Evolutionary conservation across 2,329 filamentous ascomycete genomes (phyloP).

Genomic region (Phyllosticta ampelicida): DNA sequence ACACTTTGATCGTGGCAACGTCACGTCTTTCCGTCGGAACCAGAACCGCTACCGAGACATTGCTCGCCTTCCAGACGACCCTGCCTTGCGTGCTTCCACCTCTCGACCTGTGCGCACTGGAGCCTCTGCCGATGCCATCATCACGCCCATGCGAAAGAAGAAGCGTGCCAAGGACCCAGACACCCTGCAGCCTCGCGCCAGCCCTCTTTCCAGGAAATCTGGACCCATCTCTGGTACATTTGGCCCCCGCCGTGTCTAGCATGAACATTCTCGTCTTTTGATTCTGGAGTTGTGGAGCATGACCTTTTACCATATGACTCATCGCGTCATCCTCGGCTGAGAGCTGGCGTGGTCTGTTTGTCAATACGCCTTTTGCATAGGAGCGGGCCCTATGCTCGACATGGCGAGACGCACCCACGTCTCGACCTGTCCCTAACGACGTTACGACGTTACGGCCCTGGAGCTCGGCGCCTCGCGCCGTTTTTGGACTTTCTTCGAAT

Average conservation of each 20-base stretch:
- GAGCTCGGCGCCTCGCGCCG: not conserved
- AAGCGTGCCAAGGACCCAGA: not conserved
- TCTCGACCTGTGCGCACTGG: constrained; percentile 28
- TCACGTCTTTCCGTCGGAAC: constrained; percentile 30
- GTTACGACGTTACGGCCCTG: not conserved
- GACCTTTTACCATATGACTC: not conserved
- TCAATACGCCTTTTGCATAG: not conserved
- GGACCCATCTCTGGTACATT: constrained; percentile 7
- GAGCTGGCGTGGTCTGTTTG: not conserved
- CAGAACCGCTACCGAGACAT: constrained; percentile 29
- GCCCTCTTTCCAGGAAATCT: constrained; percentile 7
- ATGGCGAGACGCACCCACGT: not conserved
- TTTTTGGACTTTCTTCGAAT: not conserved
- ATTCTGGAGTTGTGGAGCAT: not conserved
- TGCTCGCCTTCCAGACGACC: constrained; percentile 26
- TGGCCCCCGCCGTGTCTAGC: constrained; percentile 1
- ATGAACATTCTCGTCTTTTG: not conserved
- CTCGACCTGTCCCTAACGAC: not conserved
- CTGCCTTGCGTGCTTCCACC: constrained; percentile 24
- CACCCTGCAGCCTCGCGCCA: not conserved
- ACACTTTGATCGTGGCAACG: constrained; percentile 31
- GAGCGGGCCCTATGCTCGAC: not conserved
- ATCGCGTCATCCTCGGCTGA: not conserved
- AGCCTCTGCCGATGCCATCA: constrained; percentile 28
- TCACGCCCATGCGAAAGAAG: constrained; percentile 28